Conservation (phyloP, 2,329 filamentous ascomycete genomes). For the Phoma sp. region DNA sequence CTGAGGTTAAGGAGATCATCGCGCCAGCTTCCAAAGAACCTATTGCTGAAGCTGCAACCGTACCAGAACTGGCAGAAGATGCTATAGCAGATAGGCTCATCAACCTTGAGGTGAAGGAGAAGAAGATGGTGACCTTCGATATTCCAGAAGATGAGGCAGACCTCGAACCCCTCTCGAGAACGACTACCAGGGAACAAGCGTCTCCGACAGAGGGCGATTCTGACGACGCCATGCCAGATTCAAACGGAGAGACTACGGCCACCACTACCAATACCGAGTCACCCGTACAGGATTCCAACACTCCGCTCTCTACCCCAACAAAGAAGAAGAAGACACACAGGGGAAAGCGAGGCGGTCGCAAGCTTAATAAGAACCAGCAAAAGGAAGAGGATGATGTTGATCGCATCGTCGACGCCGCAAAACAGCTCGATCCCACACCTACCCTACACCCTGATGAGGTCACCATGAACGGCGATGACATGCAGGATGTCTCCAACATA, state of each 20-base stretch:
- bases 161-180: slow-evolving; percentile 41
- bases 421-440: slow-evolving; percentile 42
- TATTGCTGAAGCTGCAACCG: slow-evolving; percentile 7
- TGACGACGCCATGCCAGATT: slow-evolving; percentile 15
- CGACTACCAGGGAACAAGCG: slow-evolving; percentile 40
- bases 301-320: slow-evolving; percentile 34
- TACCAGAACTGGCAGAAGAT: slow-evolving; percentile 15
- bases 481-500: slow-evolving; percentile 55
- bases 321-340: slow-evolving; percentile 59
- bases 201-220: slow-evolving; percentile 27
- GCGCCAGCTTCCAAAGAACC: slow-evolving; percentile 3
- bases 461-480: slow-evolving; percentile 51
- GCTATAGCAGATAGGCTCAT: slow-evolving; percentile 8
- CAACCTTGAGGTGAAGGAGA: slow-evolving; percentile 35
- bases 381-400: slow-evolving; percentile 47
- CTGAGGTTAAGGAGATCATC: slow-evolving; percentile 7
- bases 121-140: slow-evolving; percentile 43
- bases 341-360: slow-evolving; percentile 56
- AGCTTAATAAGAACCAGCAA: slow-evolving; percentile 52
- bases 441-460: slow-evolving; percentile 49
- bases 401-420: slow-evolving; percentile 50
- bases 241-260: slow-evolving; percentile 13
- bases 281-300: slow-evolving; percentile 29
- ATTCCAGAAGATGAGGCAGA: slow-evolving; percentile 43
- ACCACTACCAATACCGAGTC: slow-evolving; percentile 23